Evolutionary conservation across 2,329 filamentous ascomycete species (phyloP).

Genomic region (Aureobasidium lini): DNA sequence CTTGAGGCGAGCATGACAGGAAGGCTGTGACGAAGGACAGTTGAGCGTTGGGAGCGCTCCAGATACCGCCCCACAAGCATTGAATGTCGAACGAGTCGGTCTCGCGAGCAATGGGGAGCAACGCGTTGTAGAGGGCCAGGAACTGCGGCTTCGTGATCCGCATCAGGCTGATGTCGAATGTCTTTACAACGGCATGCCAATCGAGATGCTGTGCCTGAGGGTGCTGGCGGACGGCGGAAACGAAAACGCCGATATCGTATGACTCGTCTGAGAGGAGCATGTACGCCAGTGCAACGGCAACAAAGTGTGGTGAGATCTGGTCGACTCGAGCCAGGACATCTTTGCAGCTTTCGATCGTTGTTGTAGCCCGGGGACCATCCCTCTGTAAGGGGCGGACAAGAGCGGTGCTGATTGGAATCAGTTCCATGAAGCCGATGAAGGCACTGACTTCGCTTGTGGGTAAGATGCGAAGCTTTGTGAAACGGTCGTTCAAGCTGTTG

Average conservation of each 20-base stretch:
- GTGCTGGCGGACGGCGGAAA: slow-evolving; percentile 51
- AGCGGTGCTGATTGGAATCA: slow-evolving; percentile 51
- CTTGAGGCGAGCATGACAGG: slow-evolving; percentile 63
- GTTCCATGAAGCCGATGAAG: slow-evolving; percentile 59
- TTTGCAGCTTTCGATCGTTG: slow-evolving; percentile 62
- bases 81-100: slow-evolving; percentile 71
- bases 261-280: slow-evolving; percentile 54
- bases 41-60: slow-evolving; percentile 80
- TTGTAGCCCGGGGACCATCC: slow-evolving; percentile 66
- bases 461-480: slow-evolving; percentile 55
- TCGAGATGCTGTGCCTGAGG: slow-evolving; percentile 50
- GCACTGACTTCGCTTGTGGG: slow-evolving; percentile 65
- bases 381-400: slow-evolving; percentile 61
- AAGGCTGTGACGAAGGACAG: slow-evolving; percentile 91
- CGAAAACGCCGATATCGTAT: slow-evolving; percentile 61
- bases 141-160: slow-evolving; percentile 75
- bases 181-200: slow-evolving; percentile 63
- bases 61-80: slow-evolving; percentile 70
- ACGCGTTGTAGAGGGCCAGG: slow-evolving; percentile 67
- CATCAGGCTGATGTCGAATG: slow-evolving; percentile 73
- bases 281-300: slow-evolving; percentile 71
- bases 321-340: slow-evolving; percentile 51
- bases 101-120: slow-evolving; percentile 62
- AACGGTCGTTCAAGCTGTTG: slow-evolving; percentile 61
- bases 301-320: slow-evolving; percentile 59